Percentiles rank a stretch among this genome's conserved stretches.
phyloP scores from a whole-genome alignment of 83 land plant genomes.

The Larix sibirica region DNA sequence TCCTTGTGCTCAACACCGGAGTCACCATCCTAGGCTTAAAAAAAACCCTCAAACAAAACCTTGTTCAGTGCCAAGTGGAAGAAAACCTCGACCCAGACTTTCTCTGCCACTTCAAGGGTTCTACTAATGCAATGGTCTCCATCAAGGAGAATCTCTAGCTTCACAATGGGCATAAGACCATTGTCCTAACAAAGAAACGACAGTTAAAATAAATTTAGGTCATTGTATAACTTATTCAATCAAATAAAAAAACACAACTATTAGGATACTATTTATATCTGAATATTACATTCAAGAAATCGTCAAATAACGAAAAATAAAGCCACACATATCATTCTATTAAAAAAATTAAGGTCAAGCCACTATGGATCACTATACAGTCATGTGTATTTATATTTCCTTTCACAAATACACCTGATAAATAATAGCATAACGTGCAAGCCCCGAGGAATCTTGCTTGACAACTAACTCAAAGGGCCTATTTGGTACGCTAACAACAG shows the following conservation, averaged over 20 bases:
- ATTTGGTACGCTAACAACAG: conserved; percentile 81
- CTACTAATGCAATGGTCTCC: conserved; percentile 79
- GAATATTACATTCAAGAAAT: neutral
- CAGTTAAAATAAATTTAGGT: neutral
- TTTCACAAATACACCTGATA: conserved; percentile 51
- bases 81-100: conserved; percentile 74
- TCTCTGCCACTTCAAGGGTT: conserved; percentile 69
- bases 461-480: conserved; percentile 81
- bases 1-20: too few species aligned
- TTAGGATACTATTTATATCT: neutral
- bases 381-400: neutral
- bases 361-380: neutral
- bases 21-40: too few species aligned
- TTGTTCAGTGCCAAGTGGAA: conserved; percentile 65
- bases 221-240: neutral
- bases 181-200: conserved; percentile 46
- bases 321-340: neutral
- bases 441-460: conserved; percentile 83
- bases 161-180: conserved; percentile 78
- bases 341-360: neutral
- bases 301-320: neutral
- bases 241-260: neutral
- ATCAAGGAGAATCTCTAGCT: conserved; percentile 81
- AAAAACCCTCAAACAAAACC: conserved; percentile 28
- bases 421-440: conserved; percentile 87